Evolutionary conservation across 2,329 filamentous ascomycete genomes (phyloP).

Genomic region (Emmonsiellopsis sp.): DNA sequence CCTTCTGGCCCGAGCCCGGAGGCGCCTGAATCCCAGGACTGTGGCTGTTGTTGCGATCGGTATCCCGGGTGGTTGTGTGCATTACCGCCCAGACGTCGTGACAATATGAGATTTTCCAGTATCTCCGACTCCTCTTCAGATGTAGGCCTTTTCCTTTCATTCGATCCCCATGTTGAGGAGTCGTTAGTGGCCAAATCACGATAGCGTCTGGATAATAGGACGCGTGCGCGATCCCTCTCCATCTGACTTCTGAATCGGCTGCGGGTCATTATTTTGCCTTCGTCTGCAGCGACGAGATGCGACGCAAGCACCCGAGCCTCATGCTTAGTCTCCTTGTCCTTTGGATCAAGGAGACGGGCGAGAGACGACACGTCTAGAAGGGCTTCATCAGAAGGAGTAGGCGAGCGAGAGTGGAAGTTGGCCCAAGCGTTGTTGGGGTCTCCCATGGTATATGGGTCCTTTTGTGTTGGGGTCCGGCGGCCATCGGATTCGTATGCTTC

Average conservation of each 20-base stretch:
- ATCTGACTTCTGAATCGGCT: constrained; percentile 62
- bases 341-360: constrained; percentile 72
- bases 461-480: constrained; percentile 64
- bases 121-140: constrained; percentile 48
- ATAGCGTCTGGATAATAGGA: constrained; percentile 45
- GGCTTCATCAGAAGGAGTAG: constrained; percentile 48
- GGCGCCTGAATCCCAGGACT: constrained; percentile 60
- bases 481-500: constrained; percentile 41
- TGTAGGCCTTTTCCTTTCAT: constrained; percentile 25
- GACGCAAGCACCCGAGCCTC: constrained; percentile 74
- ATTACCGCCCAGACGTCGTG: constrained; percentile 33
- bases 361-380: constrained; percentile 60
- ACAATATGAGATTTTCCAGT: constrained; percentile 51
- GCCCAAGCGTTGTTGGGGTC: constrained; percentile 7
- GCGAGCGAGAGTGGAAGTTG: constrained; percentile 35
- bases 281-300: constrained; percentile 53
- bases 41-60: constrained; percentile 8
- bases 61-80: constrained; percentile 5
- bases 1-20: constrained; percentile 63
- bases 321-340: constrained; percentile 64
- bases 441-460: constrained; percentile 37
- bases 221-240: constrained; percentile 58
- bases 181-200: constrained; percentile 24
- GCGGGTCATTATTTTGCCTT: constrained; percentile 65
- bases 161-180: constrained; percentile 5